Conservation (phyloP, 805 yeast species). For the Maudiozyma turicensis region DNA sequence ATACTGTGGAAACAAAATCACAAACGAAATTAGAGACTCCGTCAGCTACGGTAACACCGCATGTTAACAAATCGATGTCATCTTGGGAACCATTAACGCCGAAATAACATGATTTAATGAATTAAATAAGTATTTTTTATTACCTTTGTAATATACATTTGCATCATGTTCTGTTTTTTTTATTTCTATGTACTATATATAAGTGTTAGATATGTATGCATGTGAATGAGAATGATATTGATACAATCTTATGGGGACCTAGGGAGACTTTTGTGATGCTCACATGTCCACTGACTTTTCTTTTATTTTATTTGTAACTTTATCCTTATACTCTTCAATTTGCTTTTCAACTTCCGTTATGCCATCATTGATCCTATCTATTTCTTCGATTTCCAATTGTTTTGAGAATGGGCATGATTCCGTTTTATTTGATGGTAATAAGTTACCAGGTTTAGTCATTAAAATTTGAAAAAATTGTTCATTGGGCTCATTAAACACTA, state of each 20-base stretch:
- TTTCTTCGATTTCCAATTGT: conserved; percentile 56
- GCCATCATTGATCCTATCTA: conserved; percentile 44
- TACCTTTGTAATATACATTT: not conserved
- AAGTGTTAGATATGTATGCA: not conserved
- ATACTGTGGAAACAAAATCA: not conserved
- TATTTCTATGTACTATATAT: not conserved
- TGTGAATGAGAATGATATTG: not conserved
- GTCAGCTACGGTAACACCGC: not conserved
- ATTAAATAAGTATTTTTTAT: not conserved
- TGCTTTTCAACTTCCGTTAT: conserved; percentile 36
- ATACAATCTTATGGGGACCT: not conserved
- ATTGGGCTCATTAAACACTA: conserved; percentile 93
- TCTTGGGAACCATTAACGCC: conserved; percentile 16
- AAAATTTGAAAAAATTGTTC: conserved; percentile 74
- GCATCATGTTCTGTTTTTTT: not conserved
- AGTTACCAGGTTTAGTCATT: conserved; percentile 55
- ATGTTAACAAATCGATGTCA: conserved; percentile 5
- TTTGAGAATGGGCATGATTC: conserved; percentile 34
- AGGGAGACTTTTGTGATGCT: too few species aligned
- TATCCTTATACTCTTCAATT: conserved; percentile 33
- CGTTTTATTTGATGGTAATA: conserved; percentile 35
- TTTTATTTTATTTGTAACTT: conserved; percentile 25
- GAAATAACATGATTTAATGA: conserved; percentile 4
- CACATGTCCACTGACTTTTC: not conserved
- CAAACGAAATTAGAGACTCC: not conserved